Evolutionary conservation across 2,329 filamentous ascomycete genomes (phyloP).

Genomic region (Neobulgaria alba): DNA sequence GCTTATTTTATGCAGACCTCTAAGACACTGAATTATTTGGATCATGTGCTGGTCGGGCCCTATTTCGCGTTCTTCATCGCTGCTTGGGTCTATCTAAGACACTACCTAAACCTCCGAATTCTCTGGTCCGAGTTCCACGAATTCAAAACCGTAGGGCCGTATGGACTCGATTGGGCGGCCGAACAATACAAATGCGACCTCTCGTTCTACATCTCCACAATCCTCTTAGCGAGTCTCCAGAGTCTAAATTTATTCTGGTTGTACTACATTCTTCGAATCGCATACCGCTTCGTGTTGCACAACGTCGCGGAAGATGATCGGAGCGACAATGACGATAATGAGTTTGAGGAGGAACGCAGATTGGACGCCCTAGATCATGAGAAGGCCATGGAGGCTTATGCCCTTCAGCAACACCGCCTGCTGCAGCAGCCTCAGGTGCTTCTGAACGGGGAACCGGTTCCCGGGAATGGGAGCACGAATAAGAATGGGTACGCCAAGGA

Average conservation of each 20-base stretch:
- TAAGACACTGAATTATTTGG: constrained; percentile 86
- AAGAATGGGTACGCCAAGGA: too few species aligned
- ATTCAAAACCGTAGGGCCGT: constrained; percentile 66
- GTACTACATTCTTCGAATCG: constrained; percentile 67
- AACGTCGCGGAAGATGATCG: constrained; percentile 60
- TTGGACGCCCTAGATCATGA: constrained; percentile 12
- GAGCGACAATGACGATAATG: constrained; percentile 56
- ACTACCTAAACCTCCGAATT: constrained; percentile 74
- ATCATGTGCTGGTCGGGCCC: constrained; percentile 66
- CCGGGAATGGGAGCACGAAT: constrained; percentile 1
- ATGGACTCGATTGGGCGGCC: constrained; percentile 66
- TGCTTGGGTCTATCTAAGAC: constrained; percentile 83
- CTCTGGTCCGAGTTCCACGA: constrained; percentile 67
- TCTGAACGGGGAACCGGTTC: constrained; percentile 12
- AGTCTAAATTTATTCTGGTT: constrained; percentile 76
- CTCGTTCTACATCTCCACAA: constrained; percentile 57
- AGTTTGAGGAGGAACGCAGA: constrained; percentile 18
- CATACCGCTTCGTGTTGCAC: constrained; percentile 58
- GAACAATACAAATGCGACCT: constrained; percentile 71
- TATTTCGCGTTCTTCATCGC: constrained; percentile 79
- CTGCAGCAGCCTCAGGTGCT: constrained; percentile 14
- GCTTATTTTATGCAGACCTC: constrained; percentile 52
- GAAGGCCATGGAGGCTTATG: not conserved
- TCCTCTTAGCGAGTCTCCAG: constrained; percentile 59
- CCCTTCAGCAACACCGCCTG: too few species aligned